Evolutionary conservation across 345 rosid species (phyloP), one percentile per base, ranked within the genome.

Genomic region (Pistacia atlantica): DNA sequence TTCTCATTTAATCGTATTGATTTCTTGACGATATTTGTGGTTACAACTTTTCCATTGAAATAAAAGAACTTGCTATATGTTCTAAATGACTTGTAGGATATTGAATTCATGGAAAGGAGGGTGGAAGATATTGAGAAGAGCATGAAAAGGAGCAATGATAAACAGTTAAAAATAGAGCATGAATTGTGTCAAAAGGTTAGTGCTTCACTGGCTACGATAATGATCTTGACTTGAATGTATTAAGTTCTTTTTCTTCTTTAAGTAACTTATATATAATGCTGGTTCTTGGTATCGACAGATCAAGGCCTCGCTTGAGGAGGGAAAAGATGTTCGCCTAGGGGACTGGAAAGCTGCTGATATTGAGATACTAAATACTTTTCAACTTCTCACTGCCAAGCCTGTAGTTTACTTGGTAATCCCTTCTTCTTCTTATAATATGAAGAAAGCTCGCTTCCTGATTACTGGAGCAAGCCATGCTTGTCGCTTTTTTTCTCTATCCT

Each of bases 111-210:
- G 76, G 93, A 87, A 74, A 93, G 87, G 77, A 96, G 83, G 85
- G 62, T 93, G 67, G 98, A 96, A 71, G 98, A 96, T 86, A 66
- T 93, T 4, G 97, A 93, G 83, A 96, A 93, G 91, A 92, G 97
- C 95, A 91, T 96, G 98, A 96, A 92, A 87, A 92, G 97, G 88
- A 96, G 99, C 95, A 96, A 96, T 79, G 97, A 96, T 85, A 93
- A 96, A 84, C 93, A 86, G 81, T 84, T 96, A 0, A 96, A 93
- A 85, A 75, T 92, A 74, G 98, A 96, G 87, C 89, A 37, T 72
- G 99, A 96, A 52, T 57, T 85, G 75, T 88, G 92, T 62, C 74
- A 73, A 68, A 87, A 72, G 92, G 94, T 91, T 62, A 38, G 89
- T 79, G 52, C 69, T 80, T 65, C n/a, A 14, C 59, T 20, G 35